phyloP scores from a whole-genome alignment of 1,139 yeast species.

The Pichia kudriavzevii region DNA sequence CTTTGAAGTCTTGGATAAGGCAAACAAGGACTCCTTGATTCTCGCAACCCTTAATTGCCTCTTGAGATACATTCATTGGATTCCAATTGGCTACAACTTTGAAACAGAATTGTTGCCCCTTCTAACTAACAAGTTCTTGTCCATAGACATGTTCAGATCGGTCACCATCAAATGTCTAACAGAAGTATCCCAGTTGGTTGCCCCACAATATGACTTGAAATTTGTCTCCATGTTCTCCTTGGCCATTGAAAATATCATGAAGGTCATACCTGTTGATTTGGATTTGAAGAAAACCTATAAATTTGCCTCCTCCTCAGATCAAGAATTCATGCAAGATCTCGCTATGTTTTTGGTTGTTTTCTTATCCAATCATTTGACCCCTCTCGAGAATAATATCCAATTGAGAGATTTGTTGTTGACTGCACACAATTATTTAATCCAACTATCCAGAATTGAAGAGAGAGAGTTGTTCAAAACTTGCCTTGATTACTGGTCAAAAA shows the following conservation, averaged over 20 bases:
- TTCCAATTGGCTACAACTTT: constrained; percentile 81
- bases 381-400: constrained; percentile 60
- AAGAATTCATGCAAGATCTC: constrained; percentile 89
- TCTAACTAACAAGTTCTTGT: constrained; percentile 67
- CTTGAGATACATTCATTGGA: constrained; percentile 87
- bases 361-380: constrained; percentile 63
- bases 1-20: constrained; percentile 85
- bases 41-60: constrained; percentile 80
- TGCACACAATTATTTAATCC: constrained; percentile 75
- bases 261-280: constrained; percentile 66
- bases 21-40: constrained; percentile 72
- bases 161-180: constrained; percentile 85
- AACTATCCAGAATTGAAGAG: constrained; percentile 86
- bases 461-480: constrained; percentile 93
- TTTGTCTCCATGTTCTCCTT: constrained; percentile 65
- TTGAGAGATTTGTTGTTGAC: constrained; percentile 50
- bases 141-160: constrained; percentile 75
- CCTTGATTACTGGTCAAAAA: constrained; percentile 85
- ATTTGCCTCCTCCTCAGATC: constrained; percentile 74
- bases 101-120: constrained; percentile 74
- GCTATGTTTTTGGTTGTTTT: constrained; percentile 90
- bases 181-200: constrained; percentile 68
- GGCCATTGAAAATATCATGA: constrained; percentile 63
- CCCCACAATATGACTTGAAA: constrained; percentile 58
- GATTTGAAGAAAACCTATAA: constrained; percentile 70